A percentile compares a stretch with the other conserved stretches of the same genome.
These are phyloP conservation scores for Pichia sp. DNA, from an alignment of 1,139 yeast species.

Conservation along the genomic window DNA sequence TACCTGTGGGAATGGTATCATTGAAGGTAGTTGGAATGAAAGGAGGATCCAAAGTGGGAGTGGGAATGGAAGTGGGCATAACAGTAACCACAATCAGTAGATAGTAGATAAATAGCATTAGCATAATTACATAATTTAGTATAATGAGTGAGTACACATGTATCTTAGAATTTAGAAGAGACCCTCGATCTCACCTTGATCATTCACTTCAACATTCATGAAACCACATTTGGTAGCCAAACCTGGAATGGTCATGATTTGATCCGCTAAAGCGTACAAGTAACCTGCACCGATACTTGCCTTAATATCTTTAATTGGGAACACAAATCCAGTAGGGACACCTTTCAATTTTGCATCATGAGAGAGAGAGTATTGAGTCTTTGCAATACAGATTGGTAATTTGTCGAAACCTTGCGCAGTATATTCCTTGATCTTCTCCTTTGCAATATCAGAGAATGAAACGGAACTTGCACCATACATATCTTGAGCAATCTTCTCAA, in stretches of 20 bases:
- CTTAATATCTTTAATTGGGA: slow-evolving; percentile 92
- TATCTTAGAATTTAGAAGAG: slow-evolving; percentile 70
- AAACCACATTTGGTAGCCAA: slow-evolving; percentile 95
- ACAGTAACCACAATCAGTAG: too few species aligned
- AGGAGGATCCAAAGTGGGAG: too few species aligned
- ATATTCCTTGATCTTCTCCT: slow-evolving; percentile 74
- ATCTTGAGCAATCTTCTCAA: slow-evolving; percentile 71
- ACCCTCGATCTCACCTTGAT: slow-evolving; percentile 92
- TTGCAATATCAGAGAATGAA: slow-evolving; percentile 81
- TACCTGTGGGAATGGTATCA: background rate
- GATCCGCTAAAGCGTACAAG: slow-evolving; percentile 93
- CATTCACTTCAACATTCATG: slow-evolving; percentile 93
- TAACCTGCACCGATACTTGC: slow-evolving; percentile 97
- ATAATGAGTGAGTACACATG: too few species aligned
- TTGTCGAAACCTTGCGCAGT: slow-evolving; percentile 87
- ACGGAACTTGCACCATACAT: slow-evolving; percentile 95
- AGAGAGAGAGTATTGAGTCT: slow-evolving; percentile 93
- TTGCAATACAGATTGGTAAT: slow-evolving; percentile 94
- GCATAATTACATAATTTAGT: too few species aligned
- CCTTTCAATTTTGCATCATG: slow-evolving; percentile 93
- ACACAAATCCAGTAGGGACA: slow-evolving; percentile 88
- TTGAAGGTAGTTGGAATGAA: too few species aligned
- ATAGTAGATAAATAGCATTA: too few species aligned
- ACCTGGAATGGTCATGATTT: slow-evolving; percentile 96
- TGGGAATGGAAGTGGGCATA: too few species aligned